These are phyloP conservation scores for Aspergillus brunneoviolaceus DNA, from an alignment of 2,329 filamentous ascomycete genomes.

Conservation along the genomic window DNA sequence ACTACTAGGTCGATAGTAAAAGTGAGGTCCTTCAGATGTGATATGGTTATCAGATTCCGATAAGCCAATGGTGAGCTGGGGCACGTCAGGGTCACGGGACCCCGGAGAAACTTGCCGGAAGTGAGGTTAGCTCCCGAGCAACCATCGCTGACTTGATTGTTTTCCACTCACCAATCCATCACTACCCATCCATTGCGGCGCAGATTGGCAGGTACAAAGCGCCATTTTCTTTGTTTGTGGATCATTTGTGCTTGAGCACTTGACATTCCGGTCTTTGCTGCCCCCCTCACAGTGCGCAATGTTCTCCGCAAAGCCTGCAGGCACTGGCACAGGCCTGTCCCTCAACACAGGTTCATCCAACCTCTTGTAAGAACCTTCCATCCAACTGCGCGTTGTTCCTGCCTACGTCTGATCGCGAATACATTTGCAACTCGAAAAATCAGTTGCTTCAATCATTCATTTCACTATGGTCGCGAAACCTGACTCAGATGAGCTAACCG, in stretches of 20 bases:
- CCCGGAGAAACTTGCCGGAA: neutral
- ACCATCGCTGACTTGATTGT: neutral
- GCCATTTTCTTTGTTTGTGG: neutral
- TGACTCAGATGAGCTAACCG: neutral
- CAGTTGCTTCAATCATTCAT: neutral
- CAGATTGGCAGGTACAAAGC: conserved; percentile 2
- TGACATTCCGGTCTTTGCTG: neutral
- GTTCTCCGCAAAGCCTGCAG: conserved; percentile 39
- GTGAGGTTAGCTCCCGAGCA: neutral
- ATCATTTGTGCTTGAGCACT: neutral
- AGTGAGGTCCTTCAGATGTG: neutral
- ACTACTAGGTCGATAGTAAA: no score
- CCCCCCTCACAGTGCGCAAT: conserved; percentile 19
- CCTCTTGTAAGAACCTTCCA: conserved; percentile 45
- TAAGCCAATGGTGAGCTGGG: neutral
- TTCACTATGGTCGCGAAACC: neutral
- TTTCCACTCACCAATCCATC: neutral
- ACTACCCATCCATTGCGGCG: neutral
- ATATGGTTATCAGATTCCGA: neutral
- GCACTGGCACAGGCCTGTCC: conserved; percentile 42
- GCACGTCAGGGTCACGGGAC: neutral
- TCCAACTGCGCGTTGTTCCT: neutral
- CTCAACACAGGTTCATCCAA: conserved; percentile 55
- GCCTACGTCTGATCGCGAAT: neutral
- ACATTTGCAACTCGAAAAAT: neutral